Evolutionary conservation across 371 early-diverging fungal genomes (phyloP).

Genomic region (Phascolomyces articulosus): DNA sequence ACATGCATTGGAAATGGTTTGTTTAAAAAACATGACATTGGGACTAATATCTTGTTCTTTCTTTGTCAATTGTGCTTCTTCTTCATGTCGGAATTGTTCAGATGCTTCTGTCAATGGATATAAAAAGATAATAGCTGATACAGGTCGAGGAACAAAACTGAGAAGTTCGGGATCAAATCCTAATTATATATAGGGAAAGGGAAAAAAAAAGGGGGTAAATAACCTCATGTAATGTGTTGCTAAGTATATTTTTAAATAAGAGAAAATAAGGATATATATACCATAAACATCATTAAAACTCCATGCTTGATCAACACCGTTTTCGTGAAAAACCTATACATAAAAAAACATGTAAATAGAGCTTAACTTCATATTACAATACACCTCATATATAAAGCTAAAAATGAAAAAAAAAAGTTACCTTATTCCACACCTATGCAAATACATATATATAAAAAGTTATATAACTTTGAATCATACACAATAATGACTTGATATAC

Average conservation of each 20-base stretch:
- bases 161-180: slow-evolving; percentile 80
- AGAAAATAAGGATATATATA: no score
- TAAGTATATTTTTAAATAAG: no score
- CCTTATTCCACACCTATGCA: slow-evolving; percentile 69
- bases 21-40: slow-evolving; percentile 71
- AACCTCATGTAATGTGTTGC: no score
- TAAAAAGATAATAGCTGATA: slow-evolving; percentile 75
- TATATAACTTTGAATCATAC: no score
- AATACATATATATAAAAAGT: not conserved
- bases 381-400: not conserved
- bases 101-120: slow-evolving; percentile 61
- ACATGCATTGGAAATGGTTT: slow-evolving; percentile 91
- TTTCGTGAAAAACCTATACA: slow-evolving; percentile 54
- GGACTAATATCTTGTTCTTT: slow-evolving; percentile 50
- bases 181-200: slow-evolving; percentile 10
- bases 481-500: no score
- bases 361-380: not conserved
- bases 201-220: no score
- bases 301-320: slow-evolving; percentile 58
- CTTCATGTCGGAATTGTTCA: slow-evolving; percentile 53
- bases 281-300: slow-evolving; percentile 69
- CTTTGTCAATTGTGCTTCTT: slow-evolving; percentile 45
- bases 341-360: not conserved
- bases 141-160: slow-evolving; percentile 76
- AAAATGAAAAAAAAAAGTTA: slow-evolving; percentile 10